Evolutionary conservation across 768 basidiomycete genomes (phyloP).

Genomic region (Tylopilus rubrobrunneus): DNA sequence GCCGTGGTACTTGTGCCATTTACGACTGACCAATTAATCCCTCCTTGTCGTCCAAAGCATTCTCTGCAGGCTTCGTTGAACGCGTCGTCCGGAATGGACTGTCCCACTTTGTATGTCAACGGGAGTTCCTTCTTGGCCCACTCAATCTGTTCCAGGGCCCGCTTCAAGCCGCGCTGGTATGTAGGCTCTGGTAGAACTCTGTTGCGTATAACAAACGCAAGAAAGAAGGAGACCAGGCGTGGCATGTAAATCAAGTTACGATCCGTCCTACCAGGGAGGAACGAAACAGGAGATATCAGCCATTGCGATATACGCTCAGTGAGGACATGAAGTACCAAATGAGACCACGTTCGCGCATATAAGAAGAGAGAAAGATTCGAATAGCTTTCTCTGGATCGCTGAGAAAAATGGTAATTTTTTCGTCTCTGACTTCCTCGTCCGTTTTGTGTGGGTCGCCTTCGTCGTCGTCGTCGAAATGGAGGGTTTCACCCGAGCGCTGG

Average conservation of each 20-base stretch:
- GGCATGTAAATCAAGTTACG: constrained; percentile 49
- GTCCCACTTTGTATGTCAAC: constrained; percentile 36
- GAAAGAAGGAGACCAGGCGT: constrained; percentile 54
- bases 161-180: constrained; percentile 43
- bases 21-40: constrained; percentile 32
- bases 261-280: constrained; percentile 36
- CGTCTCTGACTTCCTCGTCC: constrained; percentile 37
- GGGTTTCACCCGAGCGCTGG: constrained; percentile 15
- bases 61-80: constrained; percentile 48
- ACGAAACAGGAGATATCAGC: not conserved
- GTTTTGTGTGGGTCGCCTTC: constrained; percentile 36
- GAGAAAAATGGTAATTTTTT: constrained; percentile 51
- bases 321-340: constrained; percentile 49
- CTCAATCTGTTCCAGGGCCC: constrained; percentile 42
- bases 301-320: not conserved
- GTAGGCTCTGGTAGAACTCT: constrained; percentile 46
- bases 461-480: constrained; percentile 26
- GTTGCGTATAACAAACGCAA: constrained; percentile 57
- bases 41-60: constrained; percentile 47
- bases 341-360: constrained; percentile 63
- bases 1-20: constrained; percentile 4
- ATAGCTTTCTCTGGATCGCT: constrained; percentile 55
- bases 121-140: constrained; percentile 42
- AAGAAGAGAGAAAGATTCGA: constrained; percentile 67
- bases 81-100: constrained; percentile 34